Evolutionary conservation across 305 asterid species (phyloP).

Genomic region (Fraxinus latifolia): DNA sequence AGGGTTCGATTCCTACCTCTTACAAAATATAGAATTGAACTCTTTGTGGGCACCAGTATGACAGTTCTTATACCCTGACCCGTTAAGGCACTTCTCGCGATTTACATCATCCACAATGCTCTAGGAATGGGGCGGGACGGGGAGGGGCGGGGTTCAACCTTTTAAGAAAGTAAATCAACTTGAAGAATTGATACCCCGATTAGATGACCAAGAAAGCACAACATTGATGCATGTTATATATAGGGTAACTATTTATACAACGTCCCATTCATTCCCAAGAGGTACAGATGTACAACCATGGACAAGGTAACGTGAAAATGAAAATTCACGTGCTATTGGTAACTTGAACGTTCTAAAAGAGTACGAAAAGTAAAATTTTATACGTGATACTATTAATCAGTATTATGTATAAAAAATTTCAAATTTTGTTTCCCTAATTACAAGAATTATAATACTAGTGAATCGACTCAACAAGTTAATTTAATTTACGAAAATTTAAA

Average conservation of each 20-base stretch:
- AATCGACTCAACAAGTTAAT: no score
- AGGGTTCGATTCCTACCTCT: no score
- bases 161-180: neutral
- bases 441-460: neutral
- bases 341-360: neutral
- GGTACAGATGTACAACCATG: neutral
- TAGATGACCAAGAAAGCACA: neutral
- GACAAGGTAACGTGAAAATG: neutral
- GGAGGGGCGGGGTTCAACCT: no score
- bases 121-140: no score
- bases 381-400: neutral
- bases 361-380: neutral
- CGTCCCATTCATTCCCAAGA: neutral
- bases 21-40: no score
- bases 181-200: neutral
- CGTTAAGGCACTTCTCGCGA: no score
- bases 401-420: no score
- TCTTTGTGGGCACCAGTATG: no score
- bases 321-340: neutral
- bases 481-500: no score
- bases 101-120: no score
- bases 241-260: neutral
- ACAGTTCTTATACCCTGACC: no score
- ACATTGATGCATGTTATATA: neutral
- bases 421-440: neutral